These are phyloP conservation scores for Camellia japonica DNA, from an alignment of 148 eudicot genomes.

Conservation along the genomic window DNA sequence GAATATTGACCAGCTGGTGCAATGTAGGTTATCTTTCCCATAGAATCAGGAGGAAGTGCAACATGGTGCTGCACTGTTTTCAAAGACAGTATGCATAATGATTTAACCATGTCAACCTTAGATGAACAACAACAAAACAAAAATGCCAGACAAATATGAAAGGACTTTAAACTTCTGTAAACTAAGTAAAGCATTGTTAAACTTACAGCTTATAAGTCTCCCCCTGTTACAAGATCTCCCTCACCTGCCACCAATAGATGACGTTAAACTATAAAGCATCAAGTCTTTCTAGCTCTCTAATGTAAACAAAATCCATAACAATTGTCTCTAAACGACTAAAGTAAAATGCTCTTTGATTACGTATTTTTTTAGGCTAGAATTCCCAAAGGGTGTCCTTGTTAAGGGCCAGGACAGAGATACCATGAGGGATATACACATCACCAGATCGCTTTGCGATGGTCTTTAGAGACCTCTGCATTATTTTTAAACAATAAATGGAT, in stretches of 20 bases:
- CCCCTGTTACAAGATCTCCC: constrained; percentile 92
- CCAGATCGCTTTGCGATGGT: constrained; percentile 87
- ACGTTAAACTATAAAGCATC: constrained; percentile 1
- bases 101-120: constrained; percentile 15
- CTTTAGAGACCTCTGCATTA: constrained; percentile 86
- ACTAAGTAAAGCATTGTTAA: constrained; percentile 3
- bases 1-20: constrained; percentile 97
- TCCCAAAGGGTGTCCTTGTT: constrained; percentile 96
- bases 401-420: constrained; percentile 90
- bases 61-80: constrained; percentile 89
- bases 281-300: neutral
- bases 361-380: constrained; percentile 83
- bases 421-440: constrained; percentile 98
- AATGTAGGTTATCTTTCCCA: constrained; percentile 91
- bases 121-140: constrained; percentile 14
- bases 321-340: constrained; percentile 1
- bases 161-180: constrained; percentile 6
- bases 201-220: constrained; percentile 98
- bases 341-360: constrained; percentile 30
- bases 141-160: neutral
- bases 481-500: constrained; percentile 4
- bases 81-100: constrained; percentile 62
- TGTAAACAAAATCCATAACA: neutral
- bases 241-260: constrained; percentile 57
- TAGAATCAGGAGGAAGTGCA: constrained; percentile 95